Percentiles rank a stretch among this genome's conserved stretches.
Conservation (phyloP, 495 filamentous ascomycete genomes). For the Penicillium canariense region DNA sequence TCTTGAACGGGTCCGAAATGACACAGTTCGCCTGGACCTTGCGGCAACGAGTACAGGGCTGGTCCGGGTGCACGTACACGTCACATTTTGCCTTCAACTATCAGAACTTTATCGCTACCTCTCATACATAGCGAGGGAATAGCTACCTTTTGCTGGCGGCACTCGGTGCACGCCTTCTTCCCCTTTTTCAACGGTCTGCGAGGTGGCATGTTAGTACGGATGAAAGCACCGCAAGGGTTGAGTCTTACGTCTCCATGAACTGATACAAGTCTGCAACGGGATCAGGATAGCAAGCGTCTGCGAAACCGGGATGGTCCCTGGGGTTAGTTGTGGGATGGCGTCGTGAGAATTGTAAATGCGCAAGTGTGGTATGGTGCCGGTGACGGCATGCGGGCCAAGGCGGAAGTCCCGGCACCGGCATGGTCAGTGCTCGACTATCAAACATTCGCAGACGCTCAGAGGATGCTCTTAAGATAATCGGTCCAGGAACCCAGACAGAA, state of each 20-base stretch:
- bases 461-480: not conserved
- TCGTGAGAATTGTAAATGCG: not conserved
- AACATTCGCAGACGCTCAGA: too few species aligned
- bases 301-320: conserved; percentile 2
- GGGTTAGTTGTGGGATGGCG: not conserved
- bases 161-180: conserved; percentile 47
- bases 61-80: conserved; percentile 32
- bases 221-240: not conserved
- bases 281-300: not conserved
- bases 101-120: not conserved
- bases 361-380: not conserved
- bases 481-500: not conserved
- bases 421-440: not conserved
- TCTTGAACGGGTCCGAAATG: conserved; percentile 43
- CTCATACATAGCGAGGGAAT: not conserved
- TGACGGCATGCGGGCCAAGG: not conserved
- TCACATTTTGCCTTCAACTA: conserved; percentile 40
- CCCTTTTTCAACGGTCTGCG: conserved; percentile 37
- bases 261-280: not conserved
- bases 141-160: conserved; percentile 44
- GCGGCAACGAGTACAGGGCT: conserved; percentile 38
- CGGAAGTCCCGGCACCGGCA: not conserved
- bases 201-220: conserved; percentile 8
- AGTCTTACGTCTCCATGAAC: conserved; percentile 19
- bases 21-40: conserved; percentile 38